Conservation (phyloP, 371 early-diverging fungal species). For the Mucor racemosus region DNA sequence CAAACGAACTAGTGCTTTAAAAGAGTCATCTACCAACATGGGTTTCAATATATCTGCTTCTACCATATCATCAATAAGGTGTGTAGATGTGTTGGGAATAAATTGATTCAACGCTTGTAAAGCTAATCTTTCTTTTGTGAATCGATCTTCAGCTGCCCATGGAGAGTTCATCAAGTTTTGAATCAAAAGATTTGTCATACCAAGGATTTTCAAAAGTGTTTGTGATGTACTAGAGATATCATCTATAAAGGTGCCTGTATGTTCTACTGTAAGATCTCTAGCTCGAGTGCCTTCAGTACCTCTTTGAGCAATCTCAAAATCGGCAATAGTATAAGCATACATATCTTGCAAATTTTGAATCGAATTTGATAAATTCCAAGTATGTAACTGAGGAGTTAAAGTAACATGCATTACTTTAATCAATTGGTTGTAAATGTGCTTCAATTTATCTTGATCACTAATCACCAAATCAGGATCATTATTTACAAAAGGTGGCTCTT, state of each 20-base stretch:
- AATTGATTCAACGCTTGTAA: slow-evolving; percentile 20
- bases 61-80: not conserved
- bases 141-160: slow-evolving; percentile 33
- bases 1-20: slow-evolving; percentile 61
- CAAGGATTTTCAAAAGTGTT: slow-evolving; percentile 65
- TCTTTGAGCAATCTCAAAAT: slow-evolving; percentile 71
- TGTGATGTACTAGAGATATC: slow-evolving; percentile 60
- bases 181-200: slow-evolving; percentile 52
- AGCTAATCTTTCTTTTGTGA: slow-evolving; percentile 26
- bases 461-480: slow-evolving; percentile 29
- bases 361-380: slow-evolving; percentile 20
- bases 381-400: not conserved
- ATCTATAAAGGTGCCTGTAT: slow-evolving; percentile 64
- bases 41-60: slow-evolving; percentile 37
- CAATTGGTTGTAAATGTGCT: slow-evolving; percentile 35
- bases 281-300: slow-evolving; percentile 44
- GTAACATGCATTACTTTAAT: slow-evolving; percentile 26
- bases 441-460: slow-evolving; percentile 29
- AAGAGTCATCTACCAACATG: slow-evolving; percentile 68
- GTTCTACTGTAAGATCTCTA: slow-evolving; percentile 45
- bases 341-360: slow-evolving; percentile 43
- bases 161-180: slow-evolving; percentile 36
- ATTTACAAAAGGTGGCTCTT: slow-evolving; percentile 18
- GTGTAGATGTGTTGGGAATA: slow-evolving; percentile 14
- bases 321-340: slow-evolving; percentile 68